These are phyloP conservation scores for Erigeron philadelphicus DNA, from an alignment of 140 eudicot genomes.

Conservation along the genomic window DNA sequence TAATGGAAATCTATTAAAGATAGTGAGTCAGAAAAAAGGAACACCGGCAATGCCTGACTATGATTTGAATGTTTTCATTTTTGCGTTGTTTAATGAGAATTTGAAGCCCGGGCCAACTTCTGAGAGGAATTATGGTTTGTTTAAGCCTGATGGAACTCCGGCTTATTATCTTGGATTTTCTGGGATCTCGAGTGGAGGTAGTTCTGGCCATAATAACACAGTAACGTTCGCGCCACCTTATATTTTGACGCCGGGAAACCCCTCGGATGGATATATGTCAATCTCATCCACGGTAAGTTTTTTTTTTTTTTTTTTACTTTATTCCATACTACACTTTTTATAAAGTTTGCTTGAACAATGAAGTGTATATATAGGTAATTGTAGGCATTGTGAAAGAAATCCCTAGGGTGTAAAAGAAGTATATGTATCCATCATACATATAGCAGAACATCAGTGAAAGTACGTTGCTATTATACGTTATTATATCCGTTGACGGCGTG, in stretches of 20 bases:
- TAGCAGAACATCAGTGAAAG: too few species aligned
- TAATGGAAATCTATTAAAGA: slow-evolving; percentile 58
- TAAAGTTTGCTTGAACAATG: slow-evolving; percentile 19
- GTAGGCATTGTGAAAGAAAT: background rate
- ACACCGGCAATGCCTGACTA: slow-evolving; percentile 74
- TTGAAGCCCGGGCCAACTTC: slow-evolving; percentile 87
- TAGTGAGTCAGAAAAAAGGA: slow-evolving; percentile 54
- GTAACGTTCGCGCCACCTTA: slow-evolving; percentile 14
- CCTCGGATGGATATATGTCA: slow-evolving; percentile 61
- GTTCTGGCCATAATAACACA: slow-evolving; percentile 16
- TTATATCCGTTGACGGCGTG: background rate
- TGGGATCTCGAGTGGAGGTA: slow-evolving; percentile 32
- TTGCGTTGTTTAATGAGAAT: slow-evolving; percentile 85
- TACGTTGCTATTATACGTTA: too few species aligned
- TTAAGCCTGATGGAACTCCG: slow-evolving; percentile 78
- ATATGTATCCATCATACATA: too few species aligned
- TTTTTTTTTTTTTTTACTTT: slow-evolving; percentile 17
- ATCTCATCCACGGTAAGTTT: slow-evolving; percentile 51
- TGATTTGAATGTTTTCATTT: slow-evolving; percentile 55
- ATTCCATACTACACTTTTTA: slow-evolving; percentile 20
- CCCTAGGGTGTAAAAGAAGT: too few species aligned
- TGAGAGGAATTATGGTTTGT: slow-evolving; percentile 80
- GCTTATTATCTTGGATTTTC: slow-evolving; percentile 57
- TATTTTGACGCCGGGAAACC: slow-evolving; percentile 33
- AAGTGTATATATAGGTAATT: background rate